phyloP scores from a whole-genome alignment of 2,329 filamentous ascomycete genomes.

The Rhynchosporium secalis region DNA sequence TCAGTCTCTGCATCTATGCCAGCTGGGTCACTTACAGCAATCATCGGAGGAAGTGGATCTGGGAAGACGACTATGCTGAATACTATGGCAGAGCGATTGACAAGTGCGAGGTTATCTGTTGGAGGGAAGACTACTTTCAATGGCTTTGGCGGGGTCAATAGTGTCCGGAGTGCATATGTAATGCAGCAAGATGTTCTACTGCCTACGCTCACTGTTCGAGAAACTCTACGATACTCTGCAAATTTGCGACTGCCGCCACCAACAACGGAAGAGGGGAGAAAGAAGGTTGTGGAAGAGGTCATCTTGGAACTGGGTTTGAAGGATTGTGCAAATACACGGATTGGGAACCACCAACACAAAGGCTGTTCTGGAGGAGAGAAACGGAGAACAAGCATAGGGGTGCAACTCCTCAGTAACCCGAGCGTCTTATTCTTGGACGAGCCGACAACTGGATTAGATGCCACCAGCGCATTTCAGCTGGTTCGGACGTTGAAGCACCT shows the following conservation, averaged over 20 bases:
- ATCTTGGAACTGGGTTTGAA: conserved; percentile 75
- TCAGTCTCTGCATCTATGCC: conserved; percentile 64
- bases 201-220: conserved; percentile 71
- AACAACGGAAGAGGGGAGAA: conserved; percentile 58
- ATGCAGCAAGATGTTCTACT: conserved; percentile 76
- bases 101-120: conserved; percentile 51
- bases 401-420: conserved; percentile 77
- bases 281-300: conserved; percentile 69
- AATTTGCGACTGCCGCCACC: conserved; percentile 67
- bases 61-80: conserved; percentile 74
- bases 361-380: conserved; percentile 81
- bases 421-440: conserved; percentile 78
- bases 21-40: conserved; percentile 69
- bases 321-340: conserved; percentile 73
- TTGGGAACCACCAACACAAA: conserved; percentile 69
- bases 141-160: conserved; percentile 51
- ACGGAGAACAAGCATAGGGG: conserved; percentile 72
- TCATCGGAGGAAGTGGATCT: conserved; percentile 72
- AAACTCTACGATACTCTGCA: conserved; percentile 73
- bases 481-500: conserved; percentile 68
- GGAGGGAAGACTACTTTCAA: conserved; percentile 64
- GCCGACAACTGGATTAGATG: conserved; percentile 75
- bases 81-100: conserved; percentile 67
- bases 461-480: conserved; percentile 74
- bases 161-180: conserved; percentile 65